Evolutionary conservation across 306 rosid genomes (phyloP).

Genomic region (Glycine tomentella): DNA sequence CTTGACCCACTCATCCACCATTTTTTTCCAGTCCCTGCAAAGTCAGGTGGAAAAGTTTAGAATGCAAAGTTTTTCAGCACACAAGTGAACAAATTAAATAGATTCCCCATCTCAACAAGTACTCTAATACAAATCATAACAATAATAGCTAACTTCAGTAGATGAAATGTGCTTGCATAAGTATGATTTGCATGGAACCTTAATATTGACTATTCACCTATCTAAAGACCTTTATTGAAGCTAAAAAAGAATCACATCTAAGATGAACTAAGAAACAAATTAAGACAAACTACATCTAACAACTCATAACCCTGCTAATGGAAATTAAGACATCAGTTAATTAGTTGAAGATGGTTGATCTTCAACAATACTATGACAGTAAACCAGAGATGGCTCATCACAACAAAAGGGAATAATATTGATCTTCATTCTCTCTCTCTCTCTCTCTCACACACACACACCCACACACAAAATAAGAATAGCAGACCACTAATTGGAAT

Average conservation of each 20-base stretch:
- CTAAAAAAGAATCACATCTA: constrained; percentile 7
- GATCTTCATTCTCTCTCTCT: background rate
- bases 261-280: background rate
- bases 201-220: background rate
- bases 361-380: background rate
- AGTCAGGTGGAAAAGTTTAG: constrained; percentile 34
- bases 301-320: too few relatives aligned
- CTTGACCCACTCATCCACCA: constrained; percentile 86
- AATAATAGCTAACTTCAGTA: constrained; percentile 1
- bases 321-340: background rate
- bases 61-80: constrained; percentile 24
- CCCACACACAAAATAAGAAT: too few relatives aligned
- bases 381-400: too few relatives aligned
- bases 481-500: constrained; percentile 9
- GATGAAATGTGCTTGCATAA: background rate
- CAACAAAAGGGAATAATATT: background rate
- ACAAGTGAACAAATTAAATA: constrained; percentile 5
- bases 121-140: background rate
- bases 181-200: constrained; percentile 4
- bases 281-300: constrained; percentile 12
- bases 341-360: background rate
- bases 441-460: background rate
- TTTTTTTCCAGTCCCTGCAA: constrained; percentile 76
- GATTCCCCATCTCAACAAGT: constrained; percentile 7
- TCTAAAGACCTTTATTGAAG: constrained; percentile 15